phyloP scores from a whole-genome alignment of 345 rosid species.

The Balakata baccata region DNA sequence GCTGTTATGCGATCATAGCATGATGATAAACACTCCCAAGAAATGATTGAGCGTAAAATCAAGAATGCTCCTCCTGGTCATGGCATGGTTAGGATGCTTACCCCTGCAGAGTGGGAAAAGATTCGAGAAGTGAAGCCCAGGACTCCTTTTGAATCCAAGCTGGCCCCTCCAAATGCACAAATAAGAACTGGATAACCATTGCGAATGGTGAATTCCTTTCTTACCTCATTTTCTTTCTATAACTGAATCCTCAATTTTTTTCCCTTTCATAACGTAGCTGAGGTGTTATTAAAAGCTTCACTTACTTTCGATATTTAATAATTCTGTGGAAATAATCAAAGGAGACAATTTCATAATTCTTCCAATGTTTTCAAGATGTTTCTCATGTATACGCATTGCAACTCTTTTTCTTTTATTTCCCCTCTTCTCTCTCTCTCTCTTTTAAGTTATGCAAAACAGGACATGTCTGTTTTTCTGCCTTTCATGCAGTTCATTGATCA shows the following conservation, averaged over 20 bases:
- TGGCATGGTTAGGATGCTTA: conserved; percentile 79
- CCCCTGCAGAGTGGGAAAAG: conserved; percentile 83
- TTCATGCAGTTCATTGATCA: neutral
- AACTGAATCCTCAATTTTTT: neutral
- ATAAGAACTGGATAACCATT: conserved; percentile 78
- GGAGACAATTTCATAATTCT: too few relatives aligned
- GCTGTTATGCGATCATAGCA: conserved; percentile 35
- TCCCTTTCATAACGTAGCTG: neutral
- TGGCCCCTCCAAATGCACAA: conserved; percentile 79
- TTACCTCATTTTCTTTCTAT: conserved; percentile 5
- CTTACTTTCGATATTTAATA: too few relatives aligned
- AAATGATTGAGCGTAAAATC: conserved; percentile 79
- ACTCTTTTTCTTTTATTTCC: too few relatives aligned
- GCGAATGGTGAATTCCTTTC: conserved; percentile 44
- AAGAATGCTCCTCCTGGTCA: conserved; percentile 74
- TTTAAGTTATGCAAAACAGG: neutral
- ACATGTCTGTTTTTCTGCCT: neutral
- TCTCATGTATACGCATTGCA: neutral
- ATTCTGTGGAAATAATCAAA: too few relatives aligned
- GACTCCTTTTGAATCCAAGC: conserved; percentile 93
- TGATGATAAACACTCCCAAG: conserved; percentile 81
- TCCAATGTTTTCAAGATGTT: neutral
- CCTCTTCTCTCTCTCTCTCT: too few relatives aligned
- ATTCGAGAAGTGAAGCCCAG: conserved; percentile 84
- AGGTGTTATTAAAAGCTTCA: neutral